Percentiles rank a stretch among this genome's conserved stretches.
Evolutionary conservation across 148 eudicot genomes (phyloP).

Genomic region (Nyssa sinensis): DNA sequence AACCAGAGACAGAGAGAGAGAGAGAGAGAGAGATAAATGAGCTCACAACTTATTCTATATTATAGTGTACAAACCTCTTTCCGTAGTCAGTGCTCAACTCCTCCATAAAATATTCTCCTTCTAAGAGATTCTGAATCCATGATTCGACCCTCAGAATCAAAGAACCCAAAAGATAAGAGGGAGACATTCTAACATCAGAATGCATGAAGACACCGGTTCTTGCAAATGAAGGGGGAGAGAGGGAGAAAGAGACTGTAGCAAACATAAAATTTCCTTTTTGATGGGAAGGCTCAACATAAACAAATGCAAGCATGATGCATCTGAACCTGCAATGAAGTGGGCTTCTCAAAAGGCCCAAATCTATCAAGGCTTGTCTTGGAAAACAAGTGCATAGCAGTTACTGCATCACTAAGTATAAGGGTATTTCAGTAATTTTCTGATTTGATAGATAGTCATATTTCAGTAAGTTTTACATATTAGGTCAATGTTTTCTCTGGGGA

Average conservation of each 20-base stretch:
- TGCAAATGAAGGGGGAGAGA: neutral
- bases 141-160: conserved; percentile 86
- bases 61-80: conserved; percentile 57
- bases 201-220: neutral
- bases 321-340: neutral
- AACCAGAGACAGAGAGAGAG: neutral
- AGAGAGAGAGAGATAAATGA: too few relatives aligned
- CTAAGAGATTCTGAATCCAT: conserved; percentile 61
- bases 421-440: neutral
- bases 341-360: neutral
- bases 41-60: neutral
- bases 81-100: conserved; percentile 66
- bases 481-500: too few relatives aligned
- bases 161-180: conserved; percentile 18
- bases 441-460: too few relatives aligned
- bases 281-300: neutral
- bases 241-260: too few relatives aligned
- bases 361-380: neutral
- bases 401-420: neutral
- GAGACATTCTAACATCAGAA: neutral
- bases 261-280: neutral
- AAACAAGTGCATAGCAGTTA: neutral
- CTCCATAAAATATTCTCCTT: conserved; percentile 91
- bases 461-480: too few relatives aligned
- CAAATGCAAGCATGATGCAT: neutral